Evolutionary conservation across 1,284 basidiomycete species (phyloP).

Genomic region (Pseudozyma pruni): DNA sequence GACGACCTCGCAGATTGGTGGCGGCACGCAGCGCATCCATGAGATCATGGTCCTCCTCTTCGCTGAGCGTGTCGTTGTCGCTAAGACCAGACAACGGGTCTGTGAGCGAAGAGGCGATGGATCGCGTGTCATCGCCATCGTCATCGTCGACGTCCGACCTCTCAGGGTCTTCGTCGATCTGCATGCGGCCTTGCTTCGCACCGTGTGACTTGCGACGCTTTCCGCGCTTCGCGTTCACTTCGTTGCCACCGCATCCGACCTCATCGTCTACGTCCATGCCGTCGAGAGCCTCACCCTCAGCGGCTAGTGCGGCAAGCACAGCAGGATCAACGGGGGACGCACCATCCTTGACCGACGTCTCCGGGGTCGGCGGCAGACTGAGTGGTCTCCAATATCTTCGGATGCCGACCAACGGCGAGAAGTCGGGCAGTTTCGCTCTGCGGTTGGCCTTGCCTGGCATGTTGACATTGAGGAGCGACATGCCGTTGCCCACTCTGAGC

Average conservation of each 20-base stretch:
- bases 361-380: slow-evolving; percentile 47
- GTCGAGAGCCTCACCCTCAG: slow-evolving; percentile 20
- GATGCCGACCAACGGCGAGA: slow-evolving; percentile 61
- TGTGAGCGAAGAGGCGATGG: slow-evolving; percentile 52
- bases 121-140: slow-evolving; percentile 38
- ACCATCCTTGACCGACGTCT: slow-evolving; percentile 28
- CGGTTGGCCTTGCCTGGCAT: slow-evolving; percentile 50
- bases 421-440: slow-evolving; percentile 53
- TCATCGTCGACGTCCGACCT: slow-evolving; percentile 27
- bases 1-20: slow-evolving; percentile 12
- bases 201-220: slow-evolving; percentile 2
- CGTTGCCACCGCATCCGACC: slow-evolving; percentile 33
- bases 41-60: slow-evolving; percentile 56
- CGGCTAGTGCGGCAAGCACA: slow-evolving; percentile 12
- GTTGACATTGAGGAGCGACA: slow-evolving; percentile 62
- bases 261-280: slow-evolving; percentile 20
- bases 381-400: slow-evolving; percentile 52
- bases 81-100: slow-evolving; percentile 57
- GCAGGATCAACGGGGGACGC: slow-evolving; percentile 10
- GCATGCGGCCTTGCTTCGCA: slow-evolving; percentile 9
- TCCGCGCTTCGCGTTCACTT: slow-evolving; percentile 5
- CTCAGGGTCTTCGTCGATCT: slow-evolving; percentile 13
- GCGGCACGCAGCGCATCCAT: slow-evolving; percentile 29
- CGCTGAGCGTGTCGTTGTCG: slow-evolving; percentile 40
- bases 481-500: slow-evolving; percentile 64